phyloP scores from a whole-genome alignment of 805 yeast species.

The Saturnispora zaruensis region DNA sequence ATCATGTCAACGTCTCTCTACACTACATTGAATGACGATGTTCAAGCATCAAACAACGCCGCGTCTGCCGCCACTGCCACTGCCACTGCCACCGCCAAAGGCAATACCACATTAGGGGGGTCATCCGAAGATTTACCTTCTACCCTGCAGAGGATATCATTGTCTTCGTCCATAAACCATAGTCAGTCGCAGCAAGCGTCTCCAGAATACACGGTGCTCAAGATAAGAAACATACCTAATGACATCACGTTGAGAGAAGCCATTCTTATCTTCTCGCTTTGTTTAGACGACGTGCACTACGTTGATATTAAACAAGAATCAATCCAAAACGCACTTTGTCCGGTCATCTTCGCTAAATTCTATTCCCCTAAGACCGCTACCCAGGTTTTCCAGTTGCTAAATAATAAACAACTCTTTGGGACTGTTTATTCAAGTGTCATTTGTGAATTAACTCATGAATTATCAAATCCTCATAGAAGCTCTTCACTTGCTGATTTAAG shows the following conservation, averaged over 20 bases:
- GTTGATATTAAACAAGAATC: constrained; percentile 30
- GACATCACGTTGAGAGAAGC: constrained; percentile 64
- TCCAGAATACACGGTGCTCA: constrained; percentile 21
- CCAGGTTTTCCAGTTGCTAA: constrained; percentile 35
- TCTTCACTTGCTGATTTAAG: constrained; percentile 5
- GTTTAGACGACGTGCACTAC: constrained; percentile 46
- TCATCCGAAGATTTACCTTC: constrained; percentile 13
- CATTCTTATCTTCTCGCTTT: constrained; percentile 56
- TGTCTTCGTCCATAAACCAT: constrained; percentile 1
- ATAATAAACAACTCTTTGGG: constrained; percentile 40
- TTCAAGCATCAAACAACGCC: not conserved
- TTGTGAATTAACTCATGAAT: constrained; percentile 29
- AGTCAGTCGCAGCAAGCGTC: constrained; percentile 1
- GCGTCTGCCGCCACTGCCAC: not conserved
- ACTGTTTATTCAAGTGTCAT: constrained; percentile 35
- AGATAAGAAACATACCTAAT: constrained; percentile 49
- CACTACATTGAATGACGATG: not conserved
- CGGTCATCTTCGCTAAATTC: constrained; percentile 38
- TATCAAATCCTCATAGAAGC: not conserved
- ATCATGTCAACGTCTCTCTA: not conserved
- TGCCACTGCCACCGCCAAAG: not conserved
- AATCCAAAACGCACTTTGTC: constrained; percentile 14
- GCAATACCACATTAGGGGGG: not conserved
- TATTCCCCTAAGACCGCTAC: constrained; percentile 36
- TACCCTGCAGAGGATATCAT: constrained; percentile 11